Evolutionary conservation across 108 stramenopile genomes (phyloP).

Genomic region (Epipyxis sp.): DNA sequence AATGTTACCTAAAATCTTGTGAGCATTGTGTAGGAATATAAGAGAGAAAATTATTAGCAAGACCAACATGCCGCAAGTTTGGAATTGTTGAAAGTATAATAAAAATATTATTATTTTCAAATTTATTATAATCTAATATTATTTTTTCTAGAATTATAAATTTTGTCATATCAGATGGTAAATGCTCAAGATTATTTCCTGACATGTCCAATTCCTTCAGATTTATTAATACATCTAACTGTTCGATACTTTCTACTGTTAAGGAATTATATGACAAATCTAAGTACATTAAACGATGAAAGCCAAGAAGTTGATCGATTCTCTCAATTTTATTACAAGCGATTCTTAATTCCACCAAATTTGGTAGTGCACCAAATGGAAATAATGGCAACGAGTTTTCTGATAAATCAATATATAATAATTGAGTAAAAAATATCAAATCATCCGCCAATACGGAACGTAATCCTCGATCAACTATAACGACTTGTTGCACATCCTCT

Average conservation of each 20-base stretch:
- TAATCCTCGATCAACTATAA: conserved; percentile 36
- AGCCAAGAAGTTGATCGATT: conserved; percentile 34
- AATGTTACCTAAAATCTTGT: background rate
- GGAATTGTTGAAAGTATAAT: conserved; percentile 33
- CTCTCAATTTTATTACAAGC: conserved; percentile 40
- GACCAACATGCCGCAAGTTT: conserved; percentile 39
- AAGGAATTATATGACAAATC: conserved; percentile 55
- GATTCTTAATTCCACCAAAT: conserved; percentile 49
- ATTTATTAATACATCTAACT: conserved; percentile 34
- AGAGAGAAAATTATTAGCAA: conserved; percentile 50
- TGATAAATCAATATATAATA: conserved; percentile 43
- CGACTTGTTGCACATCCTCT: conserved; percentile 45
- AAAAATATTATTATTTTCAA: conserved; percentile 38
- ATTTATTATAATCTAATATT: conserved; percentile 46
- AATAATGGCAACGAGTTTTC: conserved; percentile 45
- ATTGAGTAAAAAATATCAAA: conserved; percentile 40
- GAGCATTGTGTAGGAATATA: background rate
- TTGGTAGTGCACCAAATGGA: conserved; percentile 36
- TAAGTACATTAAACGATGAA: conserved; percentile 36
- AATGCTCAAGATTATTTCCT: conserved; percentile 43
- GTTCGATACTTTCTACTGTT: conserved; percentile 6
- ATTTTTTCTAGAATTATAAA: conserved; percentile 42
- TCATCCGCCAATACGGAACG: conserved; percentile 39
- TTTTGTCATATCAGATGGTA: conserved; percentile 27
- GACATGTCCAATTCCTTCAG: conserved; percentile 50